Evolutionary conservation across 306 rosid species (phyloP).

Genomic region (Prunus salicina): DNA sequence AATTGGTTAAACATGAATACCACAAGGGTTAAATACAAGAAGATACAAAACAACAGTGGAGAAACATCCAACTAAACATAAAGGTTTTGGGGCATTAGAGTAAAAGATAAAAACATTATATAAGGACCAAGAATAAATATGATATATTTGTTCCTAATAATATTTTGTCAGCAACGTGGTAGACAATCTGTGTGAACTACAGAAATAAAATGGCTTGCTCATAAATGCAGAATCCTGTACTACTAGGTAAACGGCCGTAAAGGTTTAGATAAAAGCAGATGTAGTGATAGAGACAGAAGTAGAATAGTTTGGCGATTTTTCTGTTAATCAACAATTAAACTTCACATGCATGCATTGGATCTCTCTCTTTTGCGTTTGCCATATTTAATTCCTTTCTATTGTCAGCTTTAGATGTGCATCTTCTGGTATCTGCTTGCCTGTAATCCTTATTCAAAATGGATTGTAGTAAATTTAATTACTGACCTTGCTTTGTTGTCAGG

Average conservation of each 20-base stretch:
- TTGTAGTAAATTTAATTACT: not conserved
- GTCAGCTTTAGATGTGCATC: not conserved
- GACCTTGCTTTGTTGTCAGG: constrained; percentile 37
- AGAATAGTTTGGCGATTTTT: not conserved
- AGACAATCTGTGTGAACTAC: not conserved
- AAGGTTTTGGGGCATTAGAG: not conserved
- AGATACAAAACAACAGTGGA: not conserved
- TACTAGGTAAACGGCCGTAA: not conserved
- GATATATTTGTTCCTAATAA: not conserved
- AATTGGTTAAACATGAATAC: not conserved
- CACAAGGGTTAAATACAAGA: not conserved
- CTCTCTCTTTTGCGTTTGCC: not conserved
- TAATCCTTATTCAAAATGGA: not conserved
- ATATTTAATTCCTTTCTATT: not conserved
- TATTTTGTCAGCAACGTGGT: not conserved
- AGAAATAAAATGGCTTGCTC: not conserved
- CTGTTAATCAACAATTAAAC: not conserved
- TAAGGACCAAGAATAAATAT: not conserved
- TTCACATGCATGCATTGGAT: not conserved
- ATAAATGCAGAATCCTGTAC: not conserved
- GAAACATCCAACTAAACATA: not conserved
- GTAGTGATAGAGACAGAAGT: not conserved
- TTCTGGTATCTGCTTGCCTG: not conserved
- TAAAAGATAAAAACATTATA: not conserved
- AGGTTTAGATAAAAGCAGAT: not conserved